phyloP scores from a whole-genome alignment of 2,329 filamentous ascomycete species.

The Diplodia corticola region DNA sequence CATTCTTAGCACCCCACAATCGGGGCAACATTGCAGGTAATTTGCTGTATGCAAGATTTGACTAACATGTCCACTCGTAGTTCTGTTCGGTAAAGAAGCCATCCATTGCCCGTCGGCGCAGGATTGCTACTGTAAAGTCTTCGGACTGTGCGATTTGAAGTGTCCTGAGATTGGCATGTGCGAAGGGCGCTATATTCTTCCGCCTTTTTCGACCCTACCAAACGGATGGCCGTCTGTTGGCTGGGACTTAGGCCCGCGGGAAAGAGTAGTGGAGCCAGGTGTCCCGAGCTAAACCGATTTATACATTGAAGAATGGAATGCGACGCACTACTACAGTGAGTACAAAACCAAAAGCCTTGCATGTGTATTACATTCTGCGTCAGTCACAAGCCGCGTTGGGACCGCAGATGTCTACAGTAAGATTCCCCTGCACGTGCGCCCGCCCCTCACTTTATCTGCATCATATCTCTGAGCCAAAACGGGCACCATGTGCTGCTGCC shows the following conservation, averaged over 20 bases:
- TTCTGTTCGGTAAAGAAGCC: constrained; percentile 40
- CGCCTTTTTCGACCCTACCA: constrained; percentile 59
- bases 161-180: constrained; percentile 51
- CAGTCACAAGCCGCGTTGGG: background rate
- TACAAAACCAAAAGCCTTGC: background rate
- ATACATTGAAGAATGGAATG: background rate
- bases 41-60: background rate
- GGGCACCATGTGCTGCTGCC: background rate
- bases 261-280: constrained; percentile 26
- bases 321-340: background rate
- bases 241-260: constrained; percentile 48
- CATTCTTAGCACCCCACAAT: background rate
- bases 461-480: too few relatives aligned
- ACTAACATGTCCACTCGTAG: constrained; percentile 26
- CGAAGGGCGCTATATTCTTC: constrained; percentile 59
- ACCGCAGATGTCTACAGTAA: background rate
- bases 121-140: constrained; percentile 68
- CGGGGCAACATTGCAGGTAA: background rate
- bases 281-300: background rate
- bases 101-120: constrained; percentile 62
- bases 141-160: constrained; percentile 58
- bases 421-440: background rate
- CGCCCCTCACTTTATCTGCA: background rate
- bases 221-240: constrained; percentile 62
- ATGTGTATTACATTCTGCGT: background rate